A percentile compares a stretch with the other conserved stretches of the same genome.
Evolutionary conservation across 2,329 filamentous ascomycete genomes (phyloP).

Genomic region (Albophoma yamanashiensis): DNA sequence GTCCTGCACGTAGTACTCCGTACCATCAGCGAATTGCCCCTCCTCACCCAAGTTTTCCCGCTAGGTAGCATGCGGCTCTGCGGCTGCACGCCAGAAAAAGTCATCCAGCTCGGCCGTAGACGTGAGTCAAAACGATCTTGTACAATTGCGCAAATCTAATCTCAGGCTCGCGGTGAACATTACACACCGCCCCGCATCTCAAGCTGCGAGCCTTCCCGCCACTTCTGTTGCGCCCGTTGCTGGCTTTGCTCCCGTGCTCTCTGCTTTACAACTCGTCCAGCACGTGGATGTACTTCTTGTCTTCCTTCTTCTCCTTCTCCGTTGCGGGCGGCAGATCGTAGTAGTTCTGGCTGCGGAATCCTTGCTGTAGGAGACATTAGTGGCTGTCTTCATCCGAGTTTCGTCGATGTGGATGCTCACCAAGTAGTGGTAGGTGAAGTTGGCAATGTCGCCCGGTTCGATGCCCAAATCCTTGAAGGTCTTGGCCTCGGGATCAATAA

Average conservation of each 20-base stretch:
- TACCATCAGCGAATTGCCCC: background rate
- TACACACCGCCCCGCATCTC: background rate
- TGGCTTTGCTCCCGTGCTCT: background rate
- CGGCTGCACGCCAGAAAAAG: background rate
- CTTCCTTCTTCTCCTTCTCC: slow-evolving; percentile 86
- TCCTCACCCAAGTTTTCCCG: background rate
- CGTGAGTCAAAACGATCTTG: background rate
- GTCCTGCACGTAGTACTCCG: too few species aligned
- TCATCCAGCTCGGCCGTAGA: background rate
- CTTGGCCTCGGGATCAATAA: slow-evolving; percentile 83
- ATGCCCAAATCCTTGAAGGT: slow-evolving; percentile 92
- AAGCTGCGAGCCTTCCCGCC: background rate
- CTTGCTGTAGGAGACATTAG: slow-evolving; percentile 51
- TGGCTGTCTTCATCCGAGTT: background rate
- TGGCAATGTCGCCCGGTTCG: slow-evolving; percentile 74
- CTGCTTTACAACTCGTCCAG: slow-evolving; percentile 63
- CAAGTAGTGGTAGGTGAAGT: slow-evolving; percentile 88
- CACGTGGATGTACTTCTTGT: slow-evolving; percentile 95
- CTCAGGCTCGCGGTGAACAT: background rate
- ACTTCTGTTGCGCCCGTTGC: background rate
- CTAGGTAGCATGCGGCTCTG: background rate
- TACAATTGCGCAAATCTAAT: background rate
- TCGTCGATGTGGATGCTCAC: slow-evolving; percentile 39
- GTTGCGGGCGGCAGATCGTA: slow-evolving; percentile 93
- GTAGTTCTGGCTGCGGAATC: slow-evolving; percentile 77